Evolutionary conservation across 2,329 filamentous ascomycete species (phyloP), one percentile per base, ranked within the genome.

Genomic region (Cladosporium sp.): DNA sequence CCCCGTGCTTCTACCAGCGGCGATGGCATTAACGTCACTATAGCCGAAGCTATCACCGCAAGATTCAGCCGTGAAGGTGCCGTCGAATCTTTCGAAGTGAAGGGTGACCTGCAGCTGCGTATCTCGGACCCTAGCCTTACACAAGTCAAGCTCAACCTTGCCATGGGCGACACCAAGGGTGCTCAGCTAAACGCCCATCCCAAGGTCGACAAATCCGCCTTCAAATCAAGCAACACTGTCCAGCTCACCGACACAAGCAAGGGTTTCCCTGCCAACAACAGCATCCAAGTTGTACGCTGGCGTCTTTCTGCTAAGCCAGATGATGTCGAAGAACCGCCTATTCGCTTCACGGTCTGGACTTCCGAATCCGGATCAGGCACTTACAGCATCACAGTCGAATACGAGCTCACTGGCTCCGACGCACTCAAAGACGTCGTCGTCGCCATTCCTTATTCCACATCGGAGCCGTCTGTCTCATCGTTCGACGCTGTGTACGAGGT

Each of bases 311-410:
- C 91, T 49, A 91, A 90, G 75, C 81, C 83, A 2, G 91, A 95
- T 64, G 90, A 95, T 66, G 76, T 88, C 35, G 86, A 85, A 61
- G 85, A 92, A 56, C 86, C 95, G 36, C 94, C 94, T 7, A 94
- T 99, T 68, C 94, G 89, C 36, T 97, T 99, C 74, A 97, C 91
- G 2, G 93, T 97, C 36, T 99, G 94, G 94, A 90, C 96, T 60
- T 97, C 96, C 75, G 91, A 92, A 74, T 88, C 90, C 48, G 83
- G 85, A 20, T 84, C 87, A 47, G 85, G 86, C 70, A 91, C 87
- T 68, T 95, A 88, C 74, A 95, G 89, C 63, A 85, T 99, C 70
- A 99, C 93, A 1, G 84, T 97, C 34, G 94, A 97, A 75, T 99
- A 97, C 72, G 94, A 99, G 74, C 83, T 96, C 59, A 93, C 89